Evolutionary conservation across 306 rosid genomes (phyloP).

Genomic region (Cyamopsis tetragonoloba): DNA sequence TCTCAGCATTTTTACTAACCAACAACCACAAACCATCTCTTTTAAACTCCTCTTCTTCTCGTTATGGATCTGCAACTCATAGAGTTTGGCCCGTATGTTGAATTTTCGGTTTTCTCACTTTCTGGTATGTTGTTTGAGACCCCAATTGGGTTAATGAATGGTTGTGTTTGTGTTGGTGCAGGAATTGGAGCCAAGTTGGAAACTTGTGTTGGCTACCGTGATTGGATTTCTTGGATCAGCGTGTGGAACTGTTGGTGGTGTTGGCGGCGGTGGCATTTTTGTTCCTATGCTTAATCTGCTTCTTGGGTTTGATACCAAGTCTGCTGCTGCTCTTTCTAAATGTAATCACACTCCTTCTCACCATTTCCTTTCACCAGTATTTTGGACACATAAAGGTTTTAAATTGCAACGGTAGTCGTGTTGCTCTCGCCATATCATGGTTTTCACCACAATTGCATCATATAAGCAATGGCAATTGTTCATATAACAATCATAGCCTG

Average conservation of each 20-base stretch:
- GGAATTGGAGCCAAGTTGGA: conserved; percentile 74
- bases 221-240: conserved; percentile 91
- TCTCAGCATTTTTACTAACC: conserved; percentile 45
- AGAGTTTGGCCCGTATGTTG: conserved; percentile 74
- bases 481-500: too few species aligned
- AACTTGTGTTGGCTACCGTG: conserved; percentile 59
- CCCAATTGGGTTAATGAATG: neutral
- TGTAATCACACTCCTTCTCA: conserved; percentile 41
- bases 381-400: too few species aligned
- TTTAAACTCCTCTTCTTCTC: neutral
- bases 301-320: conserved; percentile 86
- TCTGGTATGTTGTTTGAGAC: neutral
- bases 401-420: too few species aligned
- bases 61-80: conserved; percentile 16
- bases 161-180: conserved; percentile 26
- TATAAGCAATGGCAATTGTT: too few species aligned
- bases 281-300: conserved; percentile 92
- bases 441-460: too few species aligned
- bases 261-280: conserved; percentile 95
- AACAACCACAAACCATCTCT: neutral
- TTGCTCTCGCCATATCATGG: too few species aligned
- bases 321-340: conserved; percentile 95
- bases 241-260: conserved; percentile 93
- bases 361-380: neutral
- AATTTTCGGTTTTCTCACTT: neutral